phyloP scores from a whole-genome alignment of 75 land plant genomes.

The Picea glauca region DNA sequence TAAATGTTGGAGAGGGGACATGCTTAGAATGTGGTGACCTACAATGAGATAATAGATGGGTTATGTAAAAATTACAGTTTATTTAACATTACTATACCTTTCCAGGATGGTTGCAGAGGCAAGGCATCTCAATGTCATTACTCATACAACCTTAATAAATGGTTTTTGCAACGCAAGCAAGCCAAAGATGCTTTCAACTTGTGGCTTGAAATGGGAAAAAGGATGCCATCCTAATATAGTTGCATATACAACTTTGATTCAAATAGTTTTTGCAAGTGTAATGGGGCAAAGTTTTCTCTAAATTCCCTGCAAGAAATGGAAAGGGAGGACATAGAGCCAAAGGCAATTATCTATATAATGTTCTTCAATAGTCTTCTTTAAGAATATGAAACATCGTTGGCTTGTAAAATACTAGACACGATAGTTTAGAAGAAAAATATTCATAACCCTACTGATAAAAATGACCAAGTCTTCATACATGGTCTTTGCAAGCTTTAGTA shows the following conservation, averaged over 20 bases:
- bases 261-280: conserved; percentile 71
- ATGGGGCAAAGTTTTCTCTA: conserved; percentile 18
- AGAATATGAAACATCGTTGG: no score
- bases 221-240: conserved; percentile 59
- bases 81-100: no score
- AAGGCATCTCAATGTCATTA: conserved; percentile 50
- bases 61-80: conserved; percentile 43
- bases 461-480: conserved; percentile 12
- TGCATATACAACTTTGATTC: conserved; percentile 53
- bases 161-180: no score
- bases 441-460: no score
- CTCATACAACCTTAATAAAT: no score
- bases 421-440: conserved; percentile 19
- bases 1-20: no score
- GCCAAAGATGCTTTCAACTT: conserved; percentile 61
- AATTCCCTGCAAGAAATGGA: no score
- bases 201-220: conserved; percentile 49
- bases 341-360: conserved; percentile 20
- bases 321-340: no score
- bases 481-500: conserved; percentile 20
- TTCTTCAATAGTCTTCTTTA: conserved; percentile 32
- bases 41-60: conserved; percentile 46
- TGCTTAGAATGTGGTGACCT: conserved; percentile 47
- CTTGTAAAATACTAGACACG: conserved; percentile 34
- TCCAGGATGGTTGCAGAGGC: no score